These are phyloP conservation scores for Cordyceps cicadae DNA, from an alignment of 2,329 filamentous ascomycete species.

Conservation along the genomic window DNA sequence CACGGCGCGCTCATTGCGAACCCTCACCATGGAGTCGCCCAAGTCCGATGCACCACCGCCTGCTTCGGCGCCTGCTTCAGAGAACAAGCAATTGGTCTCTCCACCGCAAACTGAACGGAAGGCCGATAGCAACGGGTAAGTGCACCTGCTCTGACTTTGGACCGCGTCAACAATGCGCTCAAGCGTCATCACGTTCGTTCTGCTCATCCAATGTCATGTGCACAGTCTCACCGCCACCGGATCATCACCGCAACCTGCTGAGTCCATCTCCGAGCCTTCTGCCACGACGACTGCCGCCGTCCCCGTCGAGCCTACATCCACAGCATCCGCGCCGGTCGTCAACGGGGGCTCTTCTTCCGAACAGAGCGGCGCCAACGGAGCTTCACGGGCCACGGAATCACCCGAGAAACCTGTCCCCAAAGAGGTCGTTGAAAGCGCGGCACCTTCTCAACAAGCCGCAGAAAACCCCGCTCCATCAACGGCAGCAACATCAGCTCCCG, in stretches of 20 bases:
- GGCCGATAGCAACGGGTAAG: slow-evolving; percentile 19
- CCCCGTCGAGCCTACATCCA: slow-evolving; percentile 3
- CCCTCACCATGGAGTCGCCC: slow-evolving; percentile 46
- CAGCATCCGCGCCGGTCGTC: neutral
- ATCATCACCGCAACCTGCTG: neutral
- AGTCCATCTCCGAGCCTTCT: neutral
- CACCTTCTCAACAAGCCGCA: neutral
- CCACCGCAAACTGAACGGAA: slow-evolving; percentile 15
- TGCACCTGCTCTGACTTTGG: neutral
- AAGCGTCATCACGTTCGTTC: neutral
- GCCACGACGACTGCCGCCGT: neutral
- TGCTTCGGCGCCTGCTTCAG: slow-evolving; percentile 23
- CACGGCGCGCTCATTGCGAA: slow-evolving; percentile 33
- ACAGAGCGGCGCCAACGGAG: slow-evolving; percentile 2
- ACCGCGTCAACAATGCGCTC: neutral
- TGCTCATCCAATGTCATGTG: neutral
- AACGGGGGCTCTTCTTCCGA: slow-evolving; percentile 3
- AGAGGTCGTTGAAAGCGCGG: neutral
- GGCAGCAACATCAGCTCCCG: neutral
- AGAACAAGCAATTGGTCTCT: slow-evolving; percentile 33
- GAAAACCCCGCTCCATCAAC: neutral
- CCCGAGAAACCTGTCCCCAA: neutral
- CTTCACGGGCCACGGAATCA: neutral
- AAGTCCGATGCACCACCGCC: slow-evolving; percentile 31
- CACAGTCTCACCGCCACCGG: neutral